Evolutionary conservation across 139 green algal species (phyloP).

Genomic region (Closterium sp.): DNA sequence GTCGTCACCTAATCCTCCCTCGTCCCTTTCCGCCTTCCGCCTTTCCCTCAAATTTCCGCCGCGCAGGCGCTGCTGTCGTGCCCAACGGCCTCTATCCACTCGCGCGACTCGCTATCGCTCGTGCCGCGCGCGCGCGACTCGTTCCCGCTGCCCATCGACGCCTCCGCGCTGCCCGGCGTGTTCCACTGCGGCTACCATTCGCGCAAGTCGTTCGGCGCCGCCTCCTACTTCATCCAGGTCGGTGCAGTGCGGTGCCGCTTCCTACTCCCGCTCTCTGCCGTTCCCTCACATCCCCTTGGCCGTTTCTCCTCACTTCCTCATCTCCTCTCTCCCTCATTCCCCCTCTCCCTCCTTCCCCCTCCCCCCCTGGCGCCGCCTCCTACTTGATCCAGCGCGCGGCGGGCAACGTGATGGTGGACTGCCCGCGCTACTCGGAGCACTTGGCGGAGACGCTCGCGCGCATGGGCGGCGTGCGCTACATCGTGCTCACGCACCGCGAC

Average conservation of each 20-base stretch:
- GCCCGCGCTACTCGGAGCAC: conserved; percentile 24
- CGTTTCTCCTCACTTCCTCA: no score
- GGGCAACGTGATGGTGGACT: conserved; percentile 31
- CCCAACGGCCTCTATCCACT: conserved; percentile 45
- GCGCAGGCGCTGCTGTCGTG: conserved; percentile 31
- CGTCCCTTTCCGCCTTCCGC: neutral
- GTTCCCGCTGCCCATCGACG: conserved; percentile 29
- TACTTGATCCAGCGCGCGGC: neutral
- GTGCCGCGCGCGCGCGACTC: conserved; percentile 18
- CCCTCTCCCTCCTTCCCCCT: no score
- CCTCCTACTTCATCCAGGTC: conserved; percentile 24
- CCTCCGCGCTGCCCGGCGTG: conserved; percentile 5
- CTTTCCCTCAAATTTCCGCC: no score
- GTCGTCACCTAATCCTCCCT: neutral
- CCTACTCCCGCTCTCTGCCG: no score
- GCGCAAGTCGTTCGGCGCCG: conserved; percentile 28
- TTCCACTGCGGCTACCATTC: conserved; percentile 47
- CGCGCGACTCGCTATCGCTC: conserved; percentile 5
- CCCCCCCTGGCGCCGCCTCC: no score
- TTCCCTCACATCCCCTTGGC: no score
- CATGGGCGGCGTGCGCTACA: conserved; percentile 37
- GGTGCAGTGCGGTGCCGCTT: neutral
- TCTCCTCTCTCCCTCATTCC: no score
- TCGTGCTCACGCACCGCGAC: conserved; percentile 43
- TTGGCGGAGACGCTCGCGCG: conserved; percentile 22